Evolutionary conservation across 2,329 filamentous ascomycete species (phyloP).

Genomic region (Apiospora marii): DNA sequence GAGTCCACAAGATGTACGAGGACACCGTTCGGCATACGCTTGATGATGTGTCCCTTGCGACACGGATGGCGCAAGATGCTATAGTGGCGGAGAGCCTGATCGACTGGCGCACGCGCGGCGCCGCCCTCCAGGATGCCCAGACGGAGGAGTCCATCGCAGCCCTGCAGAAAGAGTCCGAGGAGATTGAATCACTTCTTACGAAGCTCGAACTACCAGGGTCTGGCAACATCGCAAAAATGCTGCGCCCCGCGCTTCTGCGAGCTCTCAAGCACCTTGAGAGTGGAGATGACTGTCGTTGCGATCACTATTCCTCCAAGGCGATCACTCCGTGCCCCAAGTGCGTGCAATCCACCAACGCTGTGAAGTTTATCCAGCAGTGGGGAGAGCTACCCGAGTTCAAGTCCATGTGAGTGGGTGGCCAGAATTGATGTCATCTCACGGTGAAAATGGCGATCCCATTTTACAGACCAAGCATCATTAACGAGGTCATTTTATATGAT

Average conservation of each 20-base stretch:
- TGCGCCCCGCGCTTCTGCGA: conserved; percentile 21
- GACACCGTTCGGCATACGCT: conserved; percentile 35
- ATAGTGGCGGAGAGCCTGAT: conserved; percentile 37
- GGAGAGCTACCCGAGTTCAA: conserved; percentile 23
- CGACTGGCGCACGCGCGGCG: conserved; percentile 29
- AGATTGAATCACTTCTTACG: conserved; percentile 28
- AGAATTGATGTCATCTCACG: neutral
- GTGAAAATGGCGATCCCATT: neutral
- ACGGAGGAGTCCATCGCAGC: conserved; percentile 40
- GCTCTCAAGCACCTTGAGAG: conserved; percentile 17
- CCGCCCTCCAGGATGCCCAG: conserved; percentile 38
- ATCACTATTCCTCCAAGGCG: neutral
- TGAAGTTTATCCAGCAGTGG: conserved; percentile 26
- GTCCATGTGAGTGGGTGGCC: conserved; percentile 9
- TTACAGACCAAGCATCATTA: neutral
- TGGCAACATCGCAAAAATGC: conserved; percentile 16
- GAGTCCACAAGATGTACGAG: conserved; percentile 40
- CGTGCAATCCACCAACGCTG: conserved; percentile 14
- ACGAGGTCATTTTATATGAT: neutral
- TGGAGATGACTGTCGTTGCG: conserved; percentile 18
- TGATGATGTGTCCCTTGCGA: conserved; percentile 35
- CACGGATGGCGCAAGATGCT: conserved; percentile 37
- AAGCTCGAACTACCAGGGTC: conserved; percentile 19
- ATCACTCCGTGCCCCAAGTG: conserved; percentile 19
- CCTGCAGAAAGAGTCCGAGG: conserved; percentile 35